Evolutionary conservation across 495 filamentous ascomycete genomes (phyloP), one percentile per base, ranked within the genome.

Genomic region (Aspergillus wentii): DNA sequence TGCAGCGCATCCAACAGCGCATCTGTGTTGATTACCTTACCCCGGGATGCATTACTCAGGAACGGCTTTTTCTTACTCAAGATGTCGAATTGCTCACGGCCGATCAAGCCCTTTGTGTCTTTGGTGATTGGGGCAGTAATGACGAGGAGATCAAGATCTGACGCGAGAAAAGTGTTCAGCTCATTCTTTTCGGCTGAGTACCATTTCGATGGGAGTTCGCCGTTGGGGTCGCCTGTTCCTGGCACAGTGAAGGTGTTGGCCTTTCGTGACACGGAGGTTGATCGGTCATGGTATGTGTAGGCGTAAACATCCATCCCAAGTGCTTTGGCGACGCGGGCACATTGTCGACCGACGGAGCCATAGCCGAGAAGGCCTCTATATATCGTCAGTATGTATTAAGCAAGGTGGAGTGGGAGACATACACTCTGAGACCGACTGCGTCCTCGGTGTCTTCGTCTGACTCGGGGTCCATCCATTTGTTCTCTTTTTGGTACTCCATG

Each of bases 291-390:
- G 13, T 36, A 17, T 0, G 85, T 88, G 62, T 81, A 88, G 9
- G 84, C 85, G 40, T 85, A 71, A 15, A 90, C 75, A 20, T 81
- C 72, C 80, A 85, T 86, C 3, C 85, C 85, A 46, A 87, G 58
- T 1, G 79, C 79, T 9, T 73, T 70, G 5, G 68, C 76, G 0
- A 87, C 64, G 3, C 76, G 68, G 10, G 76, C 85, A 31, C 71
- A 66, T 38, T 86, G 82, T 5, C 82, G 62, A 1, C 83, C 83
- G 41, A 90, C 87, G 44, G 71, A 74, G 21, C 85, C 82, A 53
- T 88, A 88, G 4, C 85, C 85, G 3, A 88, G 68, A 34, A 88
- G 77, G 19, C 83, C 82, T 5, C 33, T 43, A 23, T n/a, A n/a
- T n/a, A n/a, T n/a, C n/a, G n/a, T n/a, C n/a, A n/a, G n/a, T n/a